Base-by-base conservation (phyloP, 108 stramenopile genomes). In the Conticribra guillardii region DNA sequence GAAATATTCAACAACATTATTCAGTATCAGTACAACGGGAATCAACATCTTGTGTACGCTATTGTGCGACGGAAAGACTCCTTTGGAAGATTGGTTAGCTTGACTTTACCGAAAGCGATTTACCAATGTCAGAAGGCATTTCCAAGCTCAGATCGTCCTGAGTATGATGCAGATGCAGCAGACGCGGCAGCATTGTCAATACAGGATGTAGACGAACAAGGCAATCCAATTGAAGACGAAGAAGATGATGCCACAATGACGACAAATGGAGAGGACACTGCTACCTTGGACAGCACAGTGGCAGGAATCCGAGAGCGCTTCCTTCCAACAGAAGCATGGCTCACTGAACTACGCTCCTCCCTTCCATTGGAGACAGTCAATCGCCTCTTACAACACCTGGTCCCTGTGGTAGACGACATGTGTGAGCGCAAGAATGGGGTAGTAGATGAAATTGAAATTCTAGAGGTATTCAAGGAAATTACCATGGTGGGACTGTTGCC, bases 1-100 rank as follows among this genome's bases (percentile, higher is more conserved):
- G 97, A 98, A 82, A 84, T 96, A 51, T 98, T 99, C 82, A 97
- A 98, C 86, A 99, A 99, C 64, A 87, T 98, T 37, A 86, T 99
- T 57, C 99, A 99, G 78, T 99, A 99, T 54, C 99, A 99, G 80
- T 99, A 94, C 72, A 87, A 83, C 22, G 98, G 98, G 28, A 99
- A 99, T 75, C 81, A 92, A 0, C 96, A 98, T 67, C 83, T 99
- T 66, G 83, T 99, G 4, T 99, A 98, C 71, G 96, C 98, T n/a
- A 92, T 98, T 60, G 90, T 98, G 46, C 84, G 93, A 68, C 63
- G 93, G 65, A 92, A 92, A 64, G 90, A 91, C 65, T 79, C 87
- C 3, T 93, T 96, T 65, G 89, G 87, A 45, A 80, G 85, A 37
- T 79, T 94, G 47, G 85, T 90, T 7, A 85, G 89, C 29, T 66